Evolutionary conservation across 306 rosid species (phyloP), one percentile per base, ranked within the genome.

Genomic region (Morella rubra): DNA sequence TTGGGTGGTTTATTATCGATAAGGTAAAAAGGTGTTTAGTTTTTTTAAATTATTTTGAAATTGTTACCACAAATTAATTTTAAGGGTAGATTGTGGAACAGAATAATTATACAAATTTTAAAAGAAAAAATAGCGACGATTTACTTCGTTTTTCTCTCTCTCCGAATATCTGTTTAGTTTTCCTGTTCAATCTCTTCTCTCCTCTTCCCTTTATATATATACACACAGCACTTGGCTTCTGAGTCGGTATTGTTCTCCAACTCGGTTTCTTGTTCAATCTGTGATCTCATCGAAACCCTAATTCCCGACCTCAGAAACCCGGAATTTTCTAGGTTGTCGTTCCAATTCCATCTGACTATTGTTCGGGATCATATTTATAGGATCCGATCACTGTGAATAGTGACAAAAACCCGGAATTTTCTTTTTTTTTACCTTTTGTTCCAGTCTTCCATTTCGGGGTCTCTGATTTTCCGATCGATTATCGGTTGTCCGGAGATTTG

Each of bases 231-330:
- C 79, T 76, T 58, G 77, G 80, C 52, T 56, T 81, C 81, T 66
- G 84, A 73, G 85, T 87, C 84, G 60, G 83, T 74, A 73, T 85
- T 82, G 82, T 79, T 74, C 86, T 80, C 81, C 76, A 47, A 58
- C 83, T 41, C 50, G 64, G 55, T 75, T 5, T 37, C 81, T 75
- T 71, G 18, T 73, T 75, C 55, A 41, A 22, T 71, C 24, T 76
- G 75, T 15, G 62, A 56, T 82, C 74, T 65, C 75, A 77, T 72
- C 87, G 61, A 76, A 85, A 79, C 82, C 81, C 82, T 64, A 80
- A 74, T 49, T 74, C 45, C 40, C 42, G 73, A 79, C 76, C 74
- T 61, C 73, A 16, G 18, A 65, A 44, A 72, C 69, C 67, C 72
- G n/a, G 24, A 6, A 50, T 54, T 77, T 14, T 44, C 44, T 46